These are phyloP conservation scores for Teunomyces aglyptinius DNA, from an alignment of 805 yeast genomes.

Conservation along the genomic window DNA sequence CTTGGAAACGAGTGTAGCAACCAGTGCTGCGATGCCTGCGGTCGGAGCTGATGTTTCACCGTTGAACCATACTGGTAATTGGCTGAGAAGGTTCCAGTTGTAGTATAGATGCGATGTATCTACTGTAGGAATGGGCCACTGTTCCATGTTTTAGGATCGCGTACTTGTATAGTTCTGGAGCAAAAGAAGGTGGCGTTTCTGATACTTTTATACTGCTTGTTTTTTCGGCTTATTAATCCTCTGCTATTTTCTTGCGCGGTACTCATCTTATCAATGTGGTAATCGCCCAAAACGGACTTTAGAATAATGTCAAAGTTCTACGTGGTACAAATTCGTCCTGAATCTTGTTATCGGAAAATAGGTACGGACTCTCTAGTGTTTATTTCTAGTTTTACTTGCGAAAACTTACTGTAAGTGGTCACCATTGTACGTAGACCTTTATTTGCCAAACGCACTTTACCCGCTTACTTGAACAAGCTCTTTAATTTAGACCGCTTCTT, in stretches of 20 bases:
- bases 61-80: constrained; percentile 13
- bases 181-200: not conserved
- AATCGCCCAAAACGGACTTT: too few relatives aligned
- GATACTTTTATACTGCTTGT: not conserved
- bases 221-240: not conserved
- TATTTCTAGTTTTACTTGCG: too few relatives aligned
- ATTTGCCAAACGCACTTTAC: too few relatives aligned
- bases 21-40: not conserved
- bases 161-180: not conserved
- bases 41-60: not conserved
- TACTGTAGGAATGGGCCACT: constrained; percentile 3
- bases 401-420: too few relatives aligned
- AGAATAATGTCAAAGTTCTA: too few relatives aligned
- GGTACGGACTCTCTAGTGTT: too few relatives aligned
- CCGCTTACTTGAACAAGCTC: constrained; percentile 38
- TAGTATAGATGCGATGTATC: constrained; percentile 5
- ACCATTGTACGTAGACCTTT: too few relatives aligned
- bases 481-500: constrained; percentile 48
- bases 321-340: too few relatives aligned
- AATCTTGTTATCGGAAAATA: too few relatives aligned
- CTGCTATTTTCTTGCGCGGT: not conserved
- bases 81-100: constrained; percentile 14
- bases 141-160: not conserved
- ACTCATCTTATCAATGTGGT: not conserved
- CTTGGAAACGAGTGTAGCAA: not conserved